These are phyloP conservation scores for Perkinsus chesapeaki DNA, from an alignment of 169 alveolate genomes.

Conservation along the genomic window DNA sequence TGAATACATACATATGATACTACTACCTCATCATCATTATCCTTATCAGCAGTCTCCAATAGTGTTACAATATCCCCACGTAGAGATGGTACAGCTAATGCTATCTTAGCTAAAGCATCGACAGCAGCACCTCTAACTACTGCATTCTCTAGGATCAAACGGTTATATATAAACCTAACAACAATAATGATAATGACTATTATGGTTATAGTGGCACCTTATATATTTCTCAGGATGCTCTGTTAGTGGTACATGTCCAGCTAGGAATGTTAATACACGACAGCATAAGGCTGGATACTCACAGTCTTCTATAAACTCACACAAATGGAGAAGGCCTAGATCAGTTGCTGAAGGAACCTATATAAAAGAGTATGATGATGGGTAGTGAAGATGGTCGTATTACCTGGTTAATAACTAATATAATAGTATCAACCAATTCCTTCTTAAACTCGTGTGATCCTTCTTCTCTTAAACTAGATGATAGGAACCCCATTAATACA, in stretches of 20 bases:
- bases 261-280: constrained; percentile 35
- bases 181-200: no score
- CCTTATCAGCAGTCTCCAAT: constrained; percentile 10
- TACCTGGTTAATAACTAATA: constrained; percentile 64
- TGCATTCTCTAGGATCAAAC: constrained; percentile 90
- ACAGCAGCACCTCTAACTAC: constrained; percentile 93
- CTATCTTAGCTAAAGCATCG: constrained; percentile 85
- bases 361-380: constrained; percentile 50
- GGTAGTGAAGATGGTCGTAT: constrained; percentile 5
- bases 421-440: constrained; percentile 82
- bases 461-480: constrained; percentile 82
- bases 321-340: constrained; percentile 70
- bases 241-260: constrained; percentile 19
- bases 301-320: constrained; percentile 97
- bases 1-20: not conserved
- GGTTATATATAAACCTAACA: constrained; percentile 84
- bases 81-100: constrained; percentile 22
- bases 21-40: constrained; percentile 37
- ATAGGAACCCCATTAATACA: constrained; percentile 72
- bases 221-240: not conserved
- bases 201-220: not conserved
- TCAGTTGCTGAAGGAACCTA: constrained; percentile 39
- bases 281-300: constrained; percentile 82
- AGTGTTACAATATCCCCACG: constrained; percentile 19
- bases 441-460: constrained; percentile 75